phyloP scores from a whole-genome alignment of 2,329 filamentous ascomycete species.

The Fusarium xyrophilum region DNA sequence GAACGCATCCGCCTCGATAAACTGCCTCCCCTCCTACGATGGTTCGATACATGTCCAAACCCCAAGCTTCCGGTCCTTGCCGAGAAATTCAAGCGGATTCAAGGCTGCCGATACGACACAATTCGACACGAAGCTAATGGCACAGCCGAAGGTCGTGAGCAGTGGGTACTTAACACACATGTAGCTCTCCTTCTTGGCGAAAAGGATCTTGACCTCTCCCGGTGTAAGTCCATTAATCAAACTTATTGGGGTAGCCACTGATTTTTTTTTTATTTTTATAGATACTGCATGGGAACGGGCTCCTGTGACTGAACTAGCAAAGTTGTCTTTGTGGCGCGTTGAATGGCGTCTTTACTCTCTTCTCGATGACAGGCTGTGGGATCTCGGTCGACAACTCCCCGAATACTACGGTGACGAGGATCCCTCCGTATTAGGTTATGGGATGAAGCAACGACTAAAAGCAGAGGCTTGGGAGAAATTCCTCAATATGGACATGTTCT shows the following conservation, averaged over 20 bases:
- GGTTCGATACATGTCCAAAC: constrained; percentile 62
- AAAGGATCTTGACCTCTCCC: constrained; percentile 66
- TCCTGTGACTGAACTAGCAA: constrained; percentile 61
- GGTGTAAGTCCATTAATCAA: constrained; percentile 59
- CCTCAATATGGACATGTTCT: constrained; percentile 67
- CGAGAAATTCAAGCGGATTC: constrained; percentile 61
- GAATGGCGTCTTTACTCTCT: constrained; percentile 65
- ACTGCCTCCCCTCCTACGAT: constrained; percentile 66
- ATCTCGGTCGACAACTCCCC: constrained; percentile 61
- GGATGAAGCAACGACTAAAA: constrained; percentile 55
- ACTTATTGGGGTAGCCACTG: neutral
- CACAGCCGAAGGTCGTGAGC: constrained; percentile 64
- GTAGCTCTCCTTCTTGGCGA: constrained; percentile 69
- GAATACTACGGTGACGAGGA: constrained; percentile 58
- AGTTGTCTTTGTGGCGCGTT: constrained; percentile 65
- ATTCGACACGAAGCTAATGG: constrained; percentile 62
- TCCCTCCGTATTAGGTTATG: constrained; percentile 53
- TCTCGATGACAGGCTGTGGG: constrained; percentile 56
- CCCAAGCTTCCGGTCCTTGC: constrained; percentile 60
- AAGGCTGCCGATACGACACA: constrained; percentile 70
- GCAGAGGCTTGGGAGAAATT: constrained; percentile 61
- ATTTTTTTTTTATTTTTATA: constrained; percentile 39
- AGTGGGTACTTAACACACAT: constrained; percentile 71
- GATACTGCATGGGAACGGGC: constrained; percentile 66
- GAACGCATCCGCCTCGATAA: constrained; percentile 62